A percentile compares a stretch with the other conserved stretches of the same genome.
phyloP scores from a whole-genome alignment of 305 asterid species.

The Fraxinus albicans region DNA sequence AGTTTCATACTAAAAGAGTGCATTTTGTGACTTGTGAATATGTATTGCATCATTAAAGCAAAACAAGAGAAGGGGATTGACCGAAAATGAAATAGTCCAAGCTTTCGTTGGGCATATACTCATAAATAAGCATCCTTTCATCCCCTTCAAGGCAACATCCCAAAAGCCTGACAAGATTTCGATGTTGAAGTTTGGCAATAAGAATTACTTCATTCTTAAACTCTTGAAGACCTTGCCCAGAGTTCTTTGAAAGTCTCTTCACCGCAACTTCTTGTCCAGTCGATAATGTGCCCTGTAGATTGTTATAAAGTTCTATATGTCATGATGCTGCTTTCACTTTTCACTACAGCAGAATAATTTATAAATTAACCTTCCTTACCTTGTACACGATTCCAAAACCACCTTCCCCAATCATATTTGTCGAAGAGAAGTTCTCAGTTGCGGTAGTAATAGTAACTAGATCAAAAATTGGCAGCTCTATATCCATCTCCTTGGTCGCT shows the following conservation, averaged over 20 bases:
- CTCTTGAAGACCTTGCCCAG: not conserved
- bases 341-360: not conserved
- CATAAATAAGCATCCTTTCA: not conserved
- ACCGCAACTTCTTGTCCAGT: not conserved
- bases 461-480: not conserved
- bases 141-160: not conserved
- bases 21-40: not conserved
- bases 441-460: not conserved
- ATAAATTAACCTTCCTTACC: not conserved
- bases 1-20: not conserved
- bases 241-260: slow-evolving; percentile 1
- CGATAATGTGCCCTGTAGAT: not conserved
- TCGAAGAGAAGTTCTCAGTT: not conserved
- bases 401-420: not conserved
- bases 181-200: not conserved
- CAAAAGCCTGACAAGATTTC: not conserved
- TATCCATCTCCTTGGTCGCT: not conserved
- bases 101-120: not conserved
- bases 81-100: slow-evolving; percentile 22
- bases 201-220: not conserved
- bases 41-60: not conserved
- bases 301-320: not conserved
- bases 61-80: not conserved
- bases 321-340: not conserved
- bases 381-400: not conserved